These are phyloP conservation scores for Beauveria varroae DNA, from an alignment of 2,329 filamentous ascomycete species.

Conservation along the genomic window DNA sequence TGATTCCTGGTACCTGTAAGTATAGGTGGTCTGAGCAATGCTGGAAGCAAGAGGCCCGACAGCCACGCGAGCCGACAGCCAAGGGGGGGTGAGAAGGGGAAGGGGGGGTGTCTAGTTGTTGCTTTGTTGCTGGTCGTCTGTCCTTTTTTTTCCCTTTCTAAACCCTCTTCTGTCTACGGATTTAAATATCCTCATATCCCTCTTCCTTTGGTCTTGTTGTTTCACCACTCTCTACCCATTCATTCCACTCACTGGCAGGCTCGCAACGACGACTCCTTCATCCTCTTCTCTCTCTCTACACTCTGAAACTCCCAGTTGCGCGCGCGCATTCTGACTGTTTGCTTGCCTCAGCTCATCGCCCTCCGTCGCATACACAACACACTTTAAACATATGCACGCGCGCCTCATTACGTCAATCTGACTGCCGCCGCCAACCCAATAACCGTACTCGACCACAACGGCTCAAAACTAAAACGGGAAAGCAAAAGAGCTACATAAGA, in stretches of 20 bases:
- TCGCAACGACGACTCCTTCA: not conserved
- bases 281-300: not conserved
- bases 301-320: not conserved
- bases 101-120: not conserved
- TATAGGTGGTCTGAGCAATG: constrained; percentile 11
- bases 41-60: not conserved
- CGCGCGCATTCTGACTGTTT: not conserved
- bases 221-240: not conserved
- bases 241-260: not conserved
- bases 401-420: not conserved
- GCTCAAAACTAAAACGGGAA: not conserved
- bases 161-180: not conserved
- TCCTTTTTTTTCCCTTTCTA: not conserved
- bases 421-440: not conserved
- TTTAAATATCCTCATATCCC: constrained; percentile 10
- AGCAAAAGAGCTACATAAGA: not conserved
- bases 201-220: not conserved
- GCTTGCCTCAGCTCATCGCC: not conserved
- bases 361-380: not conserved
- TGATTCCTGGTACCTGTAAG: not conserved
- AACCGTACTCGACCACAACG: not conserved
- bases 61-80: constrained; percentile 9
- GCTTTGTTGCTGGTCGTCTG: not conserved
- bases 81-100: not conserved
- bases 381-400: not conserved